Evolutionary conservation across 2,329 filamentous ascomycete genomes (phyloP).

Genomic region (Xylogone sp.): DNA sequence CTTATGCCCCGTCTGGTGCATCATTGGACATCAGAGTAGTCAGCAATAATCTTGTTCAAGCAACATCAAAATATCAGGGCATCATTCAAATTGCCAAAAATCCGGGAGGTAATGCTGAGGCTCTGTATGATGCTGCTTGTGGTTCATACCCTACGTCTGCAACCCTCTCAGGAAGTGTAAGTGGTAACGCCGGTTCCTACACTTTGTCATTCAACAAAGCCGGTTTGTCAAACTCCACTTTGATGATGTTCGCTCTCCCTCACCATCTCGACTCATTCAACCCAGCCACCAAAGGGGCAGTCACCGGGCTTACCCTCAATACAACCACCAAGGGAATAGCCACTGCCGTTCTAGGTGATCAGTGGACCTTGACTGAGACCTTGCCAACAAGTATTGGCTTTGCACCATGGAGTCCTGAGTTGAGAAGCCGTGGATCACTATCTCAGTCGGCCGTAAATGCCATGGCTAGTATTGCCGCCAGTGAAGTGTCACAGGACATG

Average conservation of each 20-base stretch:
- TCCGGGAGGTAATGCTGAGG: slow-evolving; percentile 56
- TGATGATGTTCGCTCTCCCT: slow-evolving; percentile 84
- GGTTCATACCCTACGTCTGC: slow-evolving; percentile 70
- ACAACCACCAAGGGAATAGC: slow-evolving; percentile 84
- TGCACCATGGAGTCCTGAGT: slow-evolving; percentile 66
- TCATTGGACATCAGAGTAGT: slow-evolving; percentile 65
- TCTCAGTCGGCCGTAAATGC: slow-evolving; percentile 50
- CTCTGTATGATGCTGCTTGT: slow-evolving; percentile 68
- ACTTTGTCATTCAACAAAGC: slow-evolving; percentile 68
- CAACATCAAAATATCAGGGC: slow-evolving; percentile 67
- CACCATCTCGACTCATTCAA: slow-evolving; percentile 82
- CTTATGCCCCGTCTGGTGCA: slow-evolving; percentile 53
- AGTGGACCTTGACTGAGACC: slow-evolving; percentile 74
- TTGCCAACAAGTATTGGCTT: slow-evolving; percentile 75
- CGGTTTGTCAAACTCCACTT: slow-evolving; percentile 54
- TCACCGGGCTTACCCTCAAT: slow-evolving; percentile 57
- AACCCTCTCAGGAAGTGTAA: slow-evolving; percentile 58
- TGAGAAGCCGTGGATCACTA: slow-evolving; percentile 41
- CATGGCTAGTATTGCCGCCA: slow-evolving; percentile 60
- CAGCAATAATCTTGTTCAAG: slow-evolving; percentile 62
- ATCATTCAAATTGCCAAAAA: slow-evolving; percentile 82
- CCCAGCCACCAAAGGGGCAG: slow-evolving; percentile 41
- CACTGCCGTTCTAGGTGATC: slow-evolving; percentile 65
- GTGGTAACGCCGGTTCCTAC: slow-evolving; percentile 64
- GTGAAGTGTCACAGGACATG: slow-evolving; percentile 76